These are phyloP conservation scores for Colletotrichum lentis DNA, from an alignment of 2,329 filamentous ascomycete species.

Conservation along the genomic window DNA sequence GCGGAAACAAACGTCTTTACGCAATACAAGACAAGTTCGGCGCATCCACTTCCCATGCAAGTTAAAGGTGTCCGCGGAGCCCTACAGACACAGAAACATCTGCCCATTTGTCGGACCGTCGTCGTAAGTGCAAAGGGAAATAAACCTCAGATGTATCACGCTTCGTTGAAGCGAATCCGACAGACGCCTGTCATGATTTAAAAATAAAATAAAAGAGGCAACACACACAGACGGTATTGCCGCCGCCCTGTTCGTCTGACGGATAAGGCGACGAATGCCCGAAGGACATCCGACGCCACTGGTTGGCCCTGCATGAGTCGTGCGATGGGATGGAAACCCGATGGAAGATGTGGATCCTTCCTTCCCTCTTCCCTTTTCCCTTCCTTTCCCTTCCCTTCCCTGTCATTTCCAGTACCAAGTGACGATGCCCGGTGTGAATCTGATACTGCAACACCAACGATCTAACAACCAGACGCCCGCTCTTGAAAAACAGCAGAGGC, in stretches of 20 bases:
- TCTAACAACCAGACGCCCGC: neutral
- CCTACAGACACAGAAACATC: neutral
- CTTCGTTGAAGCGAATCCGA: neutral
- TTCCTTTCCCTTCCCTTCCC: neutral
- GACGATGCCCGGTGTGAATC: conserved; percentile 16
- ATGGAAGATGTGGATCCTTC: conserved; percentile 30
- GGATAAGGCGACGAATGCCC: conserved; percentile 26
- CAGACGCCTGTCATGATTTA: neutral
- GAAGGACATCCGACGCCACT: conserved; percentile 26
- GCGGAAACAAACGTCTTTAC: neutral
- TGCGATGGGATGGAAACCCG: conserved; percentile 30
- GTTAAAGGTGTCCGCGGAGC: conserved; percentile 6
- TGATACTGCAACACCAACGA: neutral
- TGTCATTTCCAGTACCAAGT: neutral
- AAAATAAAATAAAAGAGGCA: neutral
- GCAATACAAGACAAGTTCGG: no score
- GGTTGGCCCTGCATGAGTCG: conserved; percentile 35
- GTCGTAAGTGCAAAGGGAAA: neutral
- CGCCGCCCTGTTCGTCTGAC: conserved; percentile 28
- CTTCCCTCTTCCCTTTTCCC: neutral
- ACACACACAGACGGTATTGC: conserved; percentile 15
- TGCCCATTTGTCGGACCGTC: neutral
- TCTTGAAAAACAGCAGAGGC: conserved; percentile 15
- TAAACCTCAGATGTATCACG: neutral
- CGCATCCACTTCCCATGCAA: neutral